These are phyloP conservation scores for Leccinum pellstonianum DNA, from an alignment of 768 basidiomycete genomes.

Conservation along the genomic window DNA sequence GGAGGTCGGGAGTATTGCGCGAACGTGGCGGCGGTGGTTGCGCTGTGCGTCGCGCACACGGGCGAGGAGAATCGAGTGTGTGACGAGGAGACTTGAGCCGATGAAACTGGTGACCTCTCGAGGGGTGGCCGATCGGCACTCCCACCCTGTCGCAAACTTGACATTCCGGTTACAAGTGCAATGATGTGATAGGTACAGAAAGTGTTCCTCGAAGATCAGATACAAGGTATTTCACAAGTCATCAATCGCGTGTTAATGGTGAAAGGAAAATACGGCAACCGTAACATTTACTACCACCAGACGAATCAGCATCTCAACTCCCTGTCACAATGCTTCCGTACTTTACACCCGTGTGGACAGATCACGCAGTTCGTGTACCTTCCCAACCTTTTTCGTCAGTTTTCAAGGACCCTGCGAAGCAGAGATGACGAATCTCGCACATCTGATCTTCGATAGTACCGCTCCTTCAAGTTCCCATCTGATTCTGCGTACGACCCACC, in stretches of 20 bases:
- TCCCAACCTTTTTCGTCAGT: not conserved
- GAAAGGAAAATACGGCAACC: too few relatives aligned
- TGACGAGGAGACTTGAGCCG: conserved; percentile 48
- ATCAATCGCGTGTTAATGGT: not conserved
- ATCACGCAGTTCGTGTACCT: not conserved
- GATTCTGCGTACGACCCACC: not conserved
- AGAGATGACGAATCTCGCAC: not conserved
- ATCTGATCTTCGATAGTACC: too few relatives aligned
- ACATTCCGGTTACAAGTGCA: too few relatives aligned
- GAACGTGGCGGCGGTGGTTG: conserved; percentile 54
- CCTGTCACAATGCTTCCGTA: not conserved
- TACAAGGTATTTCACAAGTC: not conserved
- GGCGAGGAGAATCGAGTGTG: conserved; percentile 57
- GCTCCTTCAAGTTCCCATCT: not conserved
- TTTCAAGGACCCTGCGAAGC: too few relatives aligned
- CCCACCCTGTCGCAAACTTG: too few relatives aligned
- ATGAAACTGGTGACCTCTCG: too few relatives aligned
- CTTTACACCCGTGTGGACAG: not conserved
- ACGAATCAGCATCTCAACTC: not conserved
- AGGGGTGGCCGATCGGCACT: too few relatives aligned
- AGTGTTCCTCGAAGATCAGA: too few relatives aligned
- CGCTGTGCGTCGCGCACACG: conserved; percentile 60
- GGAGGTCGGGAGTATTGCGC: conserved; percentile 47
- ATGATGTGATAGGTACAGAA: too few relatives aligned
- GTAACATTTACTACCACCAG: too few relatives aligned